Conservation (phyloP, 75 land plant genomes). For the Isoetes taiwanensis region DNA sequence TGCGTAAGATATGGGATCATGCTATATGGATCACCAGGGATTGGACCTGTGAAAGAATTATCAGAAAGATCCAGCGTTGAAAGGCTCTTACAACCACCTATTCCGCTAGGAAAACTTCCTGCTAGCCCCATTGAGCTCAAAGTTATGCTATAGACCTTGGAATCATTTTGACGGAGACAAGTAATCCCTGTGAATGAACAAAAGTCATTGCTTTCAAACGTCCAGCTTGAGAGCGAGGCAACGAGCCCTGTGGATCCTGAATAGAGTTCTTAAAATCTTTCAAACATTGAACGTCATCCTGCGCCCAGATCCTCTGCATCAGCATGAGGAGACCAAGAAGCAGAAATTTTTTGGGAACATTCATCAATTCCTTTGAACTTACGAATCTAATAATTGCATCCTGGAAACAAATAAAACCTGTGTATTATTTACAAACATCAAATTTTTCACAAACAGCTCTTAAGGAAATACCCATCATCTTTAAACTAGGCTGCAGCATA, state of each 20-base stretch:
- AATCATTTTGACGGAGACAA: constrained; percentile 58
- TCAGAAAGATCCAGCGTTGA: constrained; percentile 37
- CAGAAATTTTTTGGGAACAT: too few relatives aligned
- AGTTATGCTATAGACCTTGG: constrained; percentile 27
- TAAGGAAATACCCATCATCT: too few relatives aligned
- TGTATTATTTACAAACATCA: too few relatives aligned
- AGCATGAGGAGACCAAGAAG: too few relatives aligned
- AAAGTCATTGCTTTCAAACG: too few relatives aligned
- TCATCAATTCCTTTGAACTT: too few relatives aligned
- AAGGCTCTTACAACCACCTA: constrained; percentile 25
- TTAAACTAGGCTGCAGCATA: too few relatives aligned
- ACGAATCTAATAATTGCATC: too few relatives aligned
- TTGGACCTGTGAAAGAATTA: constrained; percentile 26
- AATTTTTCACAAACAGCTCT: too few relatives aligned
- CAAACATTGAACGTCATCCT: constrained; percentile 41
- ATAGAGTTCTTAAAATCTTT: constrained; percentile 30
- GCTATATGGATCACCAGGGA: constrained; percentile 29
- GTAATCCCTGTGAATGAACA: constrained; percentile 56
- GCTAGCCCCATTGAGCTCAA: constrained; percentile 23
- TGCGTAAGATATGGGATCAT: constrained; percentile 25
- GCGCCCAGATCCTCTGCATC: too few relatives aligned
- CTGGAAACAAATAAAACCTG: too few relatives aligned
- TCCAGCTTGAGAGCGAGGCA: too few relatives aligned
- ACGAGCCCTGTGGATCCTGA: constrained; percentile 29
- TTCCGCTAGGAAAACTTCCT: constrained; percentile 32